phyloP scores from a whole-genome alignment of 495 filamentous ascomycete species.

The Penicillium ucsense region DNA sequence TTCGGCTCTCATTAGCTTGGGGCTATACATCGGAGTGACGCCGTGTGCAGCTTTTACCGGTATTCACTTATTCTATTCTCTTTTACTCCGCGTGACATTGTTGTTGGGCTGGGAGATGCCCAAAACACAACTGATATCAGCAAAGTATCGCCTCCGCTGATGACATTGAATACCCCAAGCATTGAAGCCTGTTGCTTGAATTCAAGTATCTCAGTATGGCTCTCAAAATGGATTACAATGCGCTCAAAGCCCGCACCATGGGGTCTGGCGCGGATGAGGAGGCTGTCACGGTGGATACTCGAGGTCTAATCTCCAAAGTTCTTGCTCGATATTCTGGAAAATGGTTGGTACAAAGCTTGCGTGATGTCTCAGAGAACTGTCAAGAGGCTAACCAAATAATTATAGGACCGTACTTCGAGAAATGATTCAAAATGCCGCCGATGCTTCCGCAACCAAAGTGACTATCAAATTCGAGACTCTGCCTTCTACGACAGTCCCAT shows the following conservation, averaged over 20 bases:
- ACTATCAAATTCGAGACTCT: conserved; percentile 83
- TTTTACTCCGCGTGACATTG: no score
- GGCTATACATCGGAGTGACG: no score
- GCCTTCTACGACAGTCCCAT: conserved; percentile 65
- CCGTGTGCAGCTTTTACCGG: no score
- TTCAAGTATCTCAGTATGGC: conserved; percentile 36
- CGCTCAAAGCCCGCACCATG: conserved; percentile 77
- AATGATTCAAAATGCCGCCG: conserved; percentile 95
- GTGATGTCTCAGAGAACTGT: neutral
- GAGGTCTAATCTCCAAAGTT: conserved; percentile 95
- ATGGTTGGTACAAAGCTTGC: conserved; percentile 38
- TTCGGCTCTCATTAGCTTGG: no score
- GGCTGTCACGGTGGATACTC: conserved; percentile 96
- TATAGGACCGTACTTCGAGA: conserved; percentile 64
- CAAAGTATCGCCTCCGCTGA: no score
- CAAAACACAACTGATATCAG: no score
- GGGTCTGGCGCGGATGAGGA: conserved; percentile 80
- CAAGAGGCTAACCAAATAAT: conserved; percentile 2
- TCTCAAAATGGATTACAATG: conserved; percentile 61
- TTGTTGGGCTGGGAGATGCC: no score
- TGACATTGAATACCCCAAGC: no score
- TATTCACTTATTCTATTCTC: no score
- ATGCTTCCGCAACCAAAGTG: conserved; percentile 83
- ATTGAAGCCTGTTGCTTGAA: neutral
- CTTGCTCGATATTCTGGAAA: conserved; percentile 91